phyloP scores from a whole-genome alignment of 805 yeast species.

The Pichia eremophila region DNA sequence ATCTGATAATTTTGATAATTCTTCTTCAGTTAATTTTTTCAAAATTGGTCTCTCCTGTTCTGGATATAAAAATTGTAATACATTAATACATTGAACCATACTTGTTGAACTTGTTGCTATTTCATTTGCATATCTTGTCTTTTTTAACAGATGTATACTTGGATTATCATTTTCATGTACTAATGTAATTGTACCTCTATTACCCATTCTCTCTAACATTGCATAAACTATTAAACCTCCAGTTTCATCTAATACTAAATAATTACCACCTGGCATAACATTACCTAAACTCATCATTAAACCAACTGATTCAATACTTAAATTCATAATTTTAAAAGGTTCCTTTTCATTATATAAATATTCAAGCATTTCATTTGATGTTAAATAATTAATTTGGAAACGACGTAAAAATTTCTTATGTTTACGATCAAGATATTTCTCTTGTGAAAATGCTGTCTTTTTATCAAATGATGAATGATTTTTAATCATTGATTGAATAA shows the following conservation, averaged over 20 bases:
- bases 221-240: slow-evolving; percentile 84
- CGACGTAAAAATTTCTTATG: slow-evolving; percentile 83
- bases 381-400: slow-evolving; percentile 72
- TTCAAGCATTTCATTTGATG: slow-evolving; percentile 60
- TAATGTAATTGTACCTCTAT: slow-evolving; percentile 57
- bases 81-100: slow-evolving; percentile 44
- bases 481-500: slow-evolving; percentile 73
- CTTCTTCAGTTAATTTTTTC: slow-evolving; percentile 37
- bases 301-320: slow-evolving; percentile 81
- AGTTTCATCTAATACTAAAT: slow-evolving; percentile 86
- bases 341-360: slow-evolving; percentile 68
- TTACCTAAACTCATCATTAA: slow-evolving; percentile 70
- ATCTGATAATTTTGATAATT: slow-evolving; percentile 46
- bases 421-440: slow-evolving; percentile 83
- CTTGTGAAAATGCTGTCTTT: slow-evolving; percentile 85
- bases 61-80: slow-evolving; percentile 79
- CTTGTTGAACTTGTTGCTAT: slow-evolving; percentile 27
- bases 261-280: slow-evolving; percentile 82
- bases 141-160: slow-evolving; percentile 60
- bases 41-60: slow-evolving; percentile 43
- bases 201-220: slow-evolving; percentile 84
- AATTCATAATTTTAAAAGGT: slow-evolving; percentile 57
- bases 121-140: slow-evolving; percentile 53
- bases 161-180: slow-evolving; percentile 93
- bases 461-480: slow-evolving; percentile 81